phyloP scores from a whole-genome alignment of 1,139 yeast genomes.

The Protomyces lactucae-debilis region DNA sequence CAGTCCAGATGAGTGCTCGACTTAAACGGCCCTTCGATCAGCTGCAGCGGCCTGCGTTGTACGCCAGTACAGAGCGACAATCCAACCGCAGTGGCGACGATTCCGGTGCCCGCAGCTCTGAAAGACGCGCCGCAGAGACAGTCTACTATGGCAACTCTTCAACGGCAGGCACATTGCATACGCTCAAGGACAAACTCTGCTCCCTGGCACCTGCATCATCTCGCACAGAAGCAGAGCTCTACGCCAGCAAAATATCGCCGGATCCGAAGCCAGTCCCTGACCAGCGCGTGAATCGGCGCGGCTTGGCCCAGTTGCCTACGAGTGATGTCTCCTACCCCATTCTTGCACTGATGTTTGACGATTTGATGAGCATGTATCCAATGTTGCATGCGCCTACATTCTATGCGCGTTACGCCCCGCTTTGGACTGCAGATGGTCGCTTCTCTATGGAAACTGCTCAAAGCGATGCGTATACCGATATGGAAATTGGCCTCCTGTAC shows the following conservation, averaged over 20 bases:
- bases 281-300: background rate
- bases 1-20: background rate
- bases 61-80: background rate
- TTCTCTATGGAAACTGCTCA: background rate
- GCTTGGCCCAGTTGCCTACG: background rate
- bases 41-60: background rate
- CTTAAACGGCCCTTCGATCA: background rate
- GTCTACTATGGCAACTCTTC: constrained; percentile 20
- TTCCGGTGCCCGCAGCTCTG: background rate
- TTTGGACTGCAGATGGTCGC: constrained; percentile 2
- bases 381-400: constrained; percentile 21
- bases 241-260: background rate
- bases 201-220: constrained; percentile 6
- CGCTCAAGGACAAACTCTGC: constrained; percentile 1
- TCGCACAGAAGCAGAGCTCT: background rate
- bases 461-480: constrained; percentile 1
- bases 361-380: constrained; percentile 19
- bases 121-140: background rate
- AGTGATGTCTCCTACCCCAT: constrained; percentile 1
- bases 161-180: constrained; percentile 2
- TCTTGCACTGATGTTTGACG: constrained; percentile 7
- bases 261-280: background rate
- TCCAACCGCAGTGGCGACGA: background rate
- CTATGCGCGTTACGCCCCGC: constrained; percentile 3
- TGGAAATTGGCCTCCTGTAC: constrained; percentile 11